Conservation (phyloP, 2,329 filamentous ascomycete genomes). For the Herpotrichia juniperi region DNA sequence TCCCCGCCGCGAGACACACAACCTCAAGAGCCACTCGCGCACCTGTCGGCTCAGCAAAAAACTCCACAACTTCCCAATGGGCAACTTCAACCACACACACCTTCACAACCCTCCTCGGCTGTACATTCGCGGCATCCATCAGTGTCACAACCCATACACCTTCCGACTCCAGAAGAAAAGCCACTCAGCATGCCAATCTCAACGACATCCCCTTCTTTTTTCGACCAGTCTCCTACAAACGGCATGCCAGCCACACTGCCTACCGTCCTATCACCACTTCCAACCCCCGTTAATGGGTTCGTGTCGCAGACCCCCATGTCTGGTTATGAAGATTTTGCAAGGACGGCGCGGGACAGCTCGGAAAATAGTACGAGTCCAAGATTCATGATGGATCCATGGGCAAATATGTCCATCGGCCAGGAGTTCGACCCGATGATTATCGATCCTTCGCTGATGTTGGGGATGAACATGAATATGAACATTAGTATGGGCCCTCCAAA, state of each 20-base stretch:
- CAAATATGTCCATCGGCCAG: constrained; percentile 52
- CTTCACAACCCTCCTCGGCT: constrained; percentile 32
- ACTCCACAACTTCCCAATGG: constrained; percentile 20
- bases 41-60: constrained; percentile 27
- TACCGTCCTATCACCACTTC: constrained; percentile 44
- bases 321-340: constrained; percentile 53
- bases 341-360: constrained; percentile 46
- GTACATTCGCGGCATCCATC: constrained; percentile 40
- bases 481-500: constrained; percentile 46
- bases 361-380: constrained; percentile 52
- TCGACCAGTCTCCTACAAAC: constrained; percentile 49
- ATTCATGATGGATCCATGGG: constrained; percentile 57
- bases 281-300: constrained; percentile 48
- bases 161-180: constrained; percentile 42
- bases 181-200: constrained; percentile 30
- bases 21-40: constrained; percentile 21
- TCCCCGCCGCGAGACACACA: constrained; percentile 39
- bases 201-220: constrained; percentile 44
- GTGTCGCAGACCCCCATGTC: constrained; percentile 53
- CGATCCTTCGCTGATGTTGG: constrained; percentile 50
- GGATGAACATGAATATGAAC: constrained; percentile 52
- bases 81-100: constrained; percentile 14
- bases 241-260: constrained; percentile 33
- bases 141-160: constrained; percentile 37
- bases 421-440: constrained; percentile 53